Evolutionary conservation across 768 basidiomycete genomes (phyloP).

Genomic region (Crassisporium funariophilum): DNA sequence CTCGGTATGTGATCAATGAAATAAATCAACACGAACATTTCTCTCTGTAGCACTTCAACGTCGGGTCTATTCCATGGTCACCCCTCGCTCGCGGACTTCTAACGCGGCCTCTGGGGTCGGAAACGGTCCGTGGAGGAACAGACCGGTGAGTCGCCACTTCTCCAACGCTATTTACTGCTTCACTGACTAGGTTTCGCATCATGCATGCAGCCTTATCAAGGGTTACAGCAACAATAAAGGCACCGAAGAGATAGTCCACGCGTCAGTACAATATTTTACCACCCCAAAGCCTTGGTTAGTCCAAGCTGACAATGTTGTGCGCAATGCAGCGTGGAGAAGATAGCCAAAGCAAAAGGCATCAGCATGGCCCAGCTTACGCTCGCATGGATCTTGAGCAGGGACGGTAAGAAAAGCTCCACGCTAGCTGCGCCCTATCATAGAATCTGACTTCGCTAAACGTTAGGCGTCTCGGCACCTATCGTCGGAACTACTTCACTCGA

Average conservation of each 20-base stretch:
- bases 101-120: constrained; percentile 39
- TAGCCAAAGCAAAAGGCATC: constrained; percentile 51
- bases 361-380: constrained; percentile 61
- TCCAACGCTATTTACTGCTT: background rate
- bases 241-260: constrained; percentile 38
- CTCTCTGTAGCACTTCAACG: constrained; percentile 45
- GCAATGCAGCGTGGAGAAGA: constrained; percentile 47
- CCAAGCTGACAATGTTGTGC: too few species aligned
- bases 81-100: constrained; percentile 56
- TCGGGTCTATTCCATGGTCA: constrained; percentile 62
- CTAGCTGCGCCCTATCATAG: background rate
- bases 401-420: constrained; percentile 25
- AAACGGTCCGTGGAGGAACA: constrained; percentile 40
- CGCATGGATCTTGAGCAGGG: constrained; percentile 52
- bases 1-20: background rate
- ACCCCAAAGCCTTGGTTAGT: background rate
- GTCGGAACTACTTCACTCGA: constrained; percentile 55
- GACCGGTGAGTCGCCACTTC: constrained; percentile 33
- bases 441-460: background rate
- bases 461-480: constrained; percentile 58
- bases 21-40: background rate
- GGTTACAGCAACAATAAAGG: constrained; percentile 26
- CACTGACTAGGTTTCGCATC: background rate
- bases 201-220: constrained; percentile 23
- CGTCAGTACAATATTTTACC: constrained; percentile 27